These are phyloP conservation scores for Drechslerella stenobrocha DNA, from an alignment of 2,329 filamentous ascomycete species.

Conservation along the genomic window DNA sequence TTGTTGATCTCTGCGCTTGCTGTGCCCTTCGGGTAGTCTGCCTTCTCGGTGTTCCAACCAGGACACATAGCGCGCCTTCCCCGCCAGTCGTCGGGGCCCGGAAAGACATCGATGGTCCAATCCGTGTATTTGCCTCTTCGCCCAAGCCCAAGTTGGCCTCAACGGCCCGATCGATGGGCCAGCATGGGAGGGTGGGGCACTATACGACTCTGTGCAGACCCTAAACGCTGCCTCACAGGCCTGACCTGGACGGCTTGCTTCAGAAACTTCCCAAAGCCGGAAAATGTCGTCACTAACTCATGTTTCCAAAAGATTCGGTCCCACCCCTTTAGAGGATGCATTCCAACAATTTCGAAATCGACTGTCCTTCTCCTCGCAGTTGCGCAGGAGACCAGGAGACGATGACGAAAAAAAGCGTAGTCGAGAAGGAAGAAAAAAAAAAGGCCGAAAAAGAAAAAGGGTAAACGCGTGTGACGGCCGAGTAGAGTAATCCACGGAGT, in stretches of 20 bases:
- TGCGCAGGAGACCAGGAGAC: neutral
- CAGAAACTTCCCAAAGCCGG: constrained; percentile 37
- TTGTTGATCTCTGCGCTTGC: constrained; percentile 29
- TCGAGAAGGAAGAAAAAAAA: no score
- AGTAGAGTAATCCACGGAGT: constrained; percentile 38
- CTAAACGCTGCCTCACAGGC: constrained; percentile 36
- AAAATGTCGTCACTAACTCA: constrained; percentile 47
- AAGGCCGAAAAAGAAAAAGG: constrained; percentile 6
- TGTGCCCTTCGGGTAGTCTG: constrained; percentile 1
- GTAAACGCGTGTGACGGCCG: no score
- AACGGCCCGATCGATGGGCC: neutral
- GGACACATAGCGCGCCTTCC: constrained; percentile 24
- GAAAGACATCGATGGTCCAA: constrained; percentile 8
- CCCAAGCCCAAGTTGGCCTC: constrained; percentile 4
- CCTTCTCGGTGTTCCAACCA: constrained; percentile 3
- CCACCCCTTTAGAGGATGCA: neutral
- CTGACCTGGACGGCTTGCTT: constrained; percentile 21
- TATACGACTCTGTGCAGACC: constrained; percentile 11
- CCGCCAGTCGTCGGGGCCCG: constrained; percentile 3
- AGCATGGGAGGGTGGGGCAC: constrained; percentile 2
- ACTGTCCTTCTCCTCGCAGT: neutral
- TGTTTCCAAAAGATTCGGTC: constrained; percentile 8
- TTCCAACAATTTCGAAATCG: constrained; percentile 12
- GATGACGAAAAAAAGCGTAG: no score
- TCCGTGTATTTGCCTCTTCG: neutral